Evolutionary conservation across 495 filamentous ascomycete genomes (phyloP).

Genomic region (Aspergillus nidulans): DNA sequence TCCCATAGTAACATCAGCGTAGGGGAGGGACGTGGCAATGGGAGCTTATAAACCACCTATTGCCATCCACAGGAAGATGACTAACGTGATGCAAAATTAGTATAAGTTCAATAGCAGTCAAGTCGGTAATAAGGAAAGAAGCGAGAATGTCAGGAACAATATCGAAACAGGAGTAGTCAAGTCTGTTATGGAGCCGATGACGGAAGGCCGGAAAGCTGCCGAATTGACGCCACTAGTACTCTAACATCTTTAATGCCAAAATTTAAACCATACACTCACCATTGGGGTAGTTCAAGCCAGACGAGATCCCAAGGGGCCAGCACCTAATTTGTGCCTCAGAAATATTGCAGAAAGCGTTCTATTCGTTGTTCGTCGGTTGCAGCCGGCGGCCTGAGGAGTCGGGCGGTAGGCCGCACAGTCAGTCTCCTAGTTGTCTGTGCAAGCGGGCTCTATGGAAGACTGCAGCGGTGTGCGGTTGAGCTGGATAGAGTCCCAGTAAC

Average conservation of each 20-base stretch:
- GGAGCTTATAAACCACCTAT: slow-evolving; percentile 26
- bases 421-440: neutral
- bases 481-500: neutral
- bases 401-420: slow-evolving; percentile 6
- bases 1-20: slow-evolving; percentile 43
- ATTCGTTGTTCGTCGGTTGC: neutral
- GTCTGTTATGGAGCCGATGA: neutral
- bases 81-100: slow-evolving; percentile 22
- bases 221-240: slow-evolving; percentile 1
- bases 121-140: neutral
- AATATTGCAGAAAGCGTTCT: neutral
- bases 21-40: slow-evolving; percentile 14
- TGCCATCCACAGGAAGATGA: slow-evolving; percentile 29
- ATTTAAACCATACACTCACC: slow-evolving; percentile 15
- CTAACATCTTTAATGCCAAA: neutral
- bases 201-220: slow-evolving; percentile 10
- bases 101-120: slow-evolving; percentile 7
- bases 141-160: neutral
- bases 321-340: neutral
- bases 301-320: slow-evolving; percentile 2
- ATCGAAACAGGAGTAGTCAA: neutral
- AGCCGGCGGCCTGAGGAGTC: neutral
- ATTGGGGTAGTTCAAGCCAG: slow-evolving; percentile 16
- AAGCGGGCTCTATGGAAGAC: neutral
- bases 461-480: slow-evolving; percentile 3